Evolutionary conservation across 2,329 filamentous ascomycete species (phyloP).

Genomic region (Scleromitrula shiraiana): DNA sequence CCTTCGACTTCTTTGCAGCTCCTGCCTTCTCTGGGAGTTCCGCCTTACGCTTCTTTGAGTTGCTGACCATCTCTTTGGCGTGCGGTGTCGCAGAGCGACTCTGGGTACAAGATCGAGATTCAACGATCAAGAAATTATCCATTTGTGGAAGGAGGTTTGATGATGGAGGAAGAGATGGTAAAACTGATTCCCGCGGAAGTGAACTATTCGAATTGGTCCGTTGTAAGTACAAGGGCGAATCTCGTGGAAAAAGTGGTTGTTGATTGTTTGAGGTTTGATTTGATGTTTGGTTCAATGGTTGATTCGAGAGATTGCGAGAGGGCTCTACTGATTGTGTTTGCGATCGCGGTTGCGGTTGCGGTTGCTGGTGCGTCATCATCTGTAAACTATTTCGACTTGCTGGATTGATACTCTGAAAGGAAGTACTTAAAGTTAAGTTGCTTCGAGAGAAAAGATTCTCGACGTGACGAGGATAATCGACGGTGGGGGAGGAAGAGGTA

Average conservation of each 20-base stretch:
- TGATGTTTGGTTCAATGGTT: too few relatives aligned
- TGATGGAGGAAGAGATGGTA: conserved; percentile 1
- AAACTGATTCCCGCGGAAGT: neutral
- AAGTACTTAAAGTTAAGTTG: neutral
- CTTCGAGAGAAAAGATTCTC: conserved; percentile 4
- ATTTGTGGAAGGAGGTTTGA: neutral
- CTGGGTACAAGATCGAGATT: conserved; percentile 6
- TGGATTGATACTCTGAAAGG: conserved; percentile 3
- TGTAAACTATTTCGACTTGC: conserved; percentile 1
- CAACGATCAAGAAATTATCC: conserved; percentile 3
- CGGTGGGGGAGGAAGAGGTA: too few relatives aligned
- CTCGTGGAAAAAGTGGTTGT: neutral
- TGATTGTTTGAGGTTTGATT: neutral
- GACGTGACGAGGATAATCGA: conserved; percentile 2
- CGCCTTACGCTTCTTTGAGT: conserved; percentile 14
- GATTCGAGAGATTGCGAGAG: neutral
- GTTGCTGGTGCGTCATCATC: too few relatives aligned
- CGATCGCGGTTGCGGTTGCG: too few relatives aligned
- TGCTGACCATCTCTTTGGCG: conserved; percentile 3
- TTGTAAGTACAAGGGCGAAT: neutral
- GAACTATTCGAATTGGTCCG: neutral
- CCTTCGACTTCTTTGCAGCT: conserved; percentile 13
- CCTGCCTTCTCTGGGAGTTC: neutral
- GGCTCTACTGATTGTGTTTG: neutral
- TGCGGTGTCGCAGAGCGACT: conserved; percentile 6